Conservation (phyloP, 2,329 filamentous ascomycete genomes). For the Venturia nashicola region DNA sequence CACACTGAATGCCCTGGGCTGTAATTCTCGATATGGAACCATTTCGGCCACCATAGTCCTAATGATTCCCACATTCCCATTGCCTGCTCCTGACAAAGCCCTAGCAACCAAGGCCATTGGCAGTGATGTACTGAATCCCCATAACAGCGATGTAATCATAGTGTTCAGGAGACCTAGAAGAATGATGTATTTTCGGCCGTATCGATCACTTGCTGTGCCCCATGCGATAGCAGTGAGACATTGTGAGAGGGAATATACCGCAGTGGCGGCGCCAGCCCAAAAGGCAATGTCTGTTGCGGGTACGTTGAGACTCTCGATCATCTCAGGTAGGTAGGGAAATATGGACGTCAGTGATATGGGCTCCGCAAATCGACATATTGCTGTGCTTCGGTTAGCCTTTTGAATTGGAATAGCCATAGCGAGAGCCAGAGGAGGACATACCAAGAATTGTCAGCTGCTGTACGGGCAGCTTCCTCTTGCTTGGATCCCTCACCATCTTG, state of each 20-base stretch:
- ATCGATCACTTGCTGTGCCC: constrained; percentile 69
- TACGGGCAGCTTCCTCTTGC: constrained; percentile 23
- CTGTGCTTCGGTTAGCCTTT: constrained; percentile 32
- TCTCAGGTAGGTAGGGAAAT: constrained; percentile 74
- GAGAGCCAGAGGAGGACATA: constrained; percentile 11
- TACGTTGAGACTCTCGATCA: constrained; percentile 28
- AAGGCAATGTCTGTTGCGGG: constrained; percentile 25
- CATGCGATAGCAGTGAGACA: constrained; percentile 77
- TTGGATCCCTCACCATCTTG: background rate
- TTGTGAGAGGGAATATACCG: constrained; percentile 67
- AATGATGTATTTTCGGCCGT: constrained; percentile 77
- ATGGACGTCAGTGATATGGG: constrained; percentile 89
- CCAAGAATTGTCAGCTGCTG: constrained; percentile 28
- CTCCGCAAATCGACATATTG: constrained; percentile 84
- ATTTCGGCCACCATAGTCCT: constrained; percentile 87
- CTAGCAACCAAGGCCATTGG: constrained; percentile 69
- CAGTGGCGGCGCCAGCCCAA: constrained; percentile 80
- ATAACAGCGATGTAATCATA: constrained; percentile 69
- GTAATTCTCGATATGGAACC: constrained; percentile 60
- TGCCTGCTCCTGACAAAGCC: constrained; percentile 68
- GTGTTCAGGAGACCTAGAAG: constrained; percentile 63
- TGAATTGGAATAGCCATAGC: background rate
- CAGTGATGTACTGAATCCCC: constrained; percentile 71
- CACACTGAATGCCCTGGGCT: constrained; percentile 79
- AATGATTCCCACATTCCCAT: constrained; percentile 79